These are phyloP conservation scores for Strobilomyces echinocephalus DNA, from an alignment of 768 basidiomycete genomes.

Conservation along the genomic window DNA sequence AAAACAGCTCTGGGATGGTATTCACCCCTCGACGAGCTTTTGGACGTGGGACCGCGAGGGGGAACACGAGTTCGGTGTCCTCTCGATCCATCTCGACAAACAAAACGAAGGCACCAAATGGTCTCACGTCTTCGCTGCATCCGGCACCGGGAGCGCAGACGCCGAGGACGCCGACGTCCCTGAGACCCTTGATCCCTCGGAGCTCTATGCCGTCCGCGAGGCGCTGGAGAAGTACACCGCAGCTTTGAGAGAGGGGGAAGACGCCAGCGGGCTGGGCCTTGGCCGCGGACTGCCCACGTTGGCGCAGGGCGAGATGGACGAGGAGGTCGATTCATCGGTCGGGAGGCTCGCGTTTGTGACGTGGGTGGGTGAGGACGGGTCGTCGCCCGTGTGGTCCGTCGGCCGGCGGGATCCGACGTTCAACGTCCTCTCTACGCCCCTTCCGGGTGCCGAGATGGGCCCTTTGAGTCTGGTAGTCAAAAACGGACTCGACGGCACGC, in stretches of 20 bases:
- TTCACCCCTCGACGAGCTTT: conserved; percentile 73
- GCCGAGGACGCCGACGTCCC: conserved; percentile 63
- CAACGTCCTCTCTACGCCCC: conserved; percentile 63
- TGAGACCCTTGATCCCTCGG: conserved; percentile 84
- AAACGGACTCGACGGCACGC: conserved; percentile 66
- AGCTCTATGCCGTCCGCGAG: conserved; percentile 74
- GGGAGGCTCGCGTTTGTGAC: conserved; percentile 64
- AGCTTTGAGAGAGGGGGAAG: conserved; percentile 53
- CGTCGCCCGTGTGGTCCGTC: conserved; percentile 40
- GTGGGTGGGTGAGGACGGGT: conserved; percentile 57
- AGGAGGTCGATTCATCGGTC: conserved; percentile 75
- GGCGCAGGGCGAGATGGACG: conserved; percentile 85
- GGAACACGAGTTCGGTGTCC: conserved; percentile 58
- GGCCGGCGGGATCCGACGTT: conserved; percentile 32
- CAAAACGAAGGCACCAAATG: conserved; percentile 77
- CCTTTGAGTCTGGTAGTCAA: conserved; percentile 54
- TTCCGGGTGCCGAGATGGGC: conserved; percentile 48
- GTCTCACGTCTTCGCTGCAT: conserved; percentile 75
- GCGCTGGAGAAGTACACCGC: conserved; percentile 82
- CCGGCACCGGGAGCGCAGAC: conserved; percentile 31
- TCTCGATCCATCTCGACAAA: conserved; percentile 87
- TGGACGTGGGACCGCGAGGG: conserved; percentile 92
- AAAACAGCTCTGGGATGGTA: conserved; percentile 72
- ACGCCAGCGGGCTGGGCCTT: conserved; percentile 57
- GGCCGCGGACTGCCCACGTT: conserved; percentile 74